A percentile compares a stretch with the other conserved stretches of the same genome.
These are phyloP conservation scores for Penicillium sp. DNA, from an alignment of 2,329 filamentous ascomycete genomes.

Conservation along the genomic window DNA sequence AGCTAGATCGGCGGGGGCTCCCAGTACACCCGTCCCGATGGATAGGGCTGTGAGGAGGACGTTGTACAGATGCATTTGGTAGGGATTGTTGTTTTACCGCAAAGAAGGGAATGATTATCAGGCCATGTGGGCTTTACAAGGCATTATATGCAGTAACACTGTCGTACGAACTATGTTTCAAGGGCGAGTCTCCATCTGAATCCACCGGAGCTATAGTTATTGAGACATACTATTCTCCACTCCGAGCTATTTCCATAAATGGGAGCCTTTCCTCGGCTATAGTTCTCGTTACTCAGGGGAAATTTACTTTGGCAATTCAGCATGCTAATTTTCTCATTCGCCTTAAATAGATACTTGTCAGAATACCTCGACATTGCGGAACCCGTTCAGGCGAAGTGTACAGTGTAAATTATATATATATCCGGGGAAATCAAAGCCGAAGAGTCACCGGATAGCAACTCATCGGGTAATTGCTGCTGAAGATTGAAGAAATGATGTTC, in stretches of 20 bases:
- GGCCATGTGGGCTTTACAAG: background rate
- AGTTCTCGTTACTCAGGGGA: background rate
- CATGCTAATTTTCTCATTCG: background rate
- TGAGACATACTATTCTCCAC: background rate
- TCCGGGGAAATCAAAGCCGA: background rate
- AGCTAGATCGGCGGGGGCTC: constrained; percentile 3
- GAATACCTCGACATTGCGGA: background rate
- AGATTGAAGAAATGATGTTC: background rate
- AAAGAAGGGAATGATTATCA: background rate
- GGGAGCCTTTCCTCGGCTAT: background rate
- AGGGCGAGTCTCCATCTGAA: background rate
- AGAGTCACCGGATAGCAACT: background rate
- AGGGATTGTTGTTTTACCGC: background rate
- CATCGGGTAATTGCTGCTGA: background rate
- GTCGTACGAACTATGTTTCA: background rate
- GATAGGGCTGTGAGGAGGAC: constrained; percentile 9
- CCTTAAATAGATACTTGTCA: background rate
- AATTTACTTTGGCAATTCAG: background rate
- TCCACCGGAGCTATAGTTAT: background rate
- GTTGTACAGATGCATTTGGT: constrained; percentile 9
- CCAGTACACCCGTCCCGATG: constrained; percentile 4
- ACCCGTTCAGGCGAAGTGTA: background rate
- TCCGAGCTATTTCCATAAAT: background rate
- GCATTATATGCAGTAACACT: background rate
- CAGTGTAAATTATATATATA: background rate